These are phyloP conservation scores for Marchantia paleacea DNA, from an alignment of 225 moss, liverwort and hornwort species.

Conservation along the genomic window DNA sequence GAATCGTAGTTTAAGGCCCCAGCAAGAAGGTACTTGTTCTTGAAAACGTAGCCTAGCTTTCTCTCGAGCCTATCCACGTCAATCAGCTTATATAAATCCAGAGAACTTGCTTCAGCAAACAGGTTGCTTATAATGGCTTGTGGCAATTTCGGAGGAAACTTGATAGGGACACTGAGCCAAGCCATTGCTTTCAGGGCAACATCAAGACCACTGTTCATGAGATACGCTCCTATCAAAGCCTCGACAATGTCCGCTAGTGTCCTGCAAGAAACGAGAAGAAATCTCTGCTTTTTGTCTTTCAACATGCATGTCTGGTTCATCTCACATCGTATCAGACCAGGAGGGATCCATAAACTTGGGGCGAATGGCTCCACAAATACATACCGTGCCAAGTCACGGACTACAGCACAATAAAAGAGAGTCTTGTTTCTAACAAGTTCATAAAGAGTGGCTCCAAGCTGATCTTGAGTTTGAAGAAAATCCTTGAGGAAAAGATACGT, in stretches of 20 bases:
- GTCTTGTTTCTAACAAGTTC: constrained; percentile 71
- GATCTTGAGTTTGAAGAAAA: constrained; percentile 39
- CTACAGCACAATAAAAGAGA: constrained; percentile 52
- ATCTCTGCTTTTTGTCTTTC: constrained; percentile 53
- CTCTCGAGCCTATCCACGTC: constrained; percentile 46
- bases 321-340: constrained; percentile 41
- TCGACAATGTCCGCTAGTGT: constrained; percentile 82
- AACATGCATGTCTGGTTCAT: constrained; percentile 27
- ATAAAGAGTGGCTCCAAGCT: constrained; percentile 55
- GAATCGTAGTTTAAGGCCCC: constrained; percentile 53
- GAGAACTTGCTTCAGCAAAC: constrained; percentile 26
- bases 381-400: constrained; percentile 50
- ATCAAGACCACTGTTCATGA: constrained; percentile 50
- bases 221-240: constrained; percentile 67
- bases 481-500: constrained; percentile 48
- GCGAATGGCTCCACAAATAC: constrained; percentile 65
- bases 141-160: constrained; percentile 47
- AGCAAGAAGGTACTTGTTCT: constrained; percentile 43
- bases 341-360: constrained; percentile 61
- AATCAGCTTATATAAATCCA: constrained; percentile 23
- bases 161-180: constrained; percentile 67
- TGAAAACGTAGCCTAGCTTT: constrained; percentile 57
- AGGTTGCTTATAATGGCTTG: constrained; percentile 16
- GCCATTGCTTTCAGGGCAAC: constrained; percentile 55
- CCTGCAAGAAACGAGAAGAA: constrained; percentile 54